Conservation (phyloP, 345 rosid species). For the Dimocarpus longan region DNA sequence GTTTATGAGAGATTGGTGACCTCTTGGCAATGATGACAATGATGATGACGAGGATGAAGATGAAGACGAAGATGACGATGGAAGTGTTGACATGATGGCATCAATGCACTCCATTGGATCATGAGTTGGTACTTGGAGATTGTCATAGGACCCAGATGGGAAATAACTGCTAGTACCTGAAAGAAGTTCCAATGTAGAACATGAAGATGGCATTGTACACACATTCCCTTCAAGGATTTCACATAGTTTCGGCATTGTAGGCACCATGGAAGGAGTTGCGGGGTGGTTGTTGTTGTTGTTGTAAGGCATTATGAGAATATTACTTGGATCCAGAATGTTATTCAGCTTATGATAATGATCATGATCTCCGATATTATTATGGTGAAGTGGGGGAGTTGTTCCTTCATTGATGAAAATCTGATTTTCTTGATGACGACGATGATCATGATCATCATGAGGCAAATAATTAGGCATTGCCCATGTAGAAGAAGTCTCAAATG, state of each 20-base stretch:
- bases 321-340: constrained; percentile 26
- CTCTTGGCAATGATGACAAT: constrained; percentile 41
- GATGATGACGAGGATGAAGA: constrained; percentile 26
- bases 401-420: constrained; percentile 27
- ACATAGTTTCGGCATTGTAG: constrained; percentile 53
- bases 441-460: constrained; percentile 21
- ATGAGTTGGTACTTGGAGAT: constrained; percentile 26
- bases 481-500: constrained; percentile 22
- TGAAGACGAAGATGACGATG: constrained; percentile 41
- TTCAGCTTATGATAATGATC: background rate
- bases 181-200: constrained; percentile 24
- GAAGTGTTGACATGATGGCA: constrained; percentile 50
- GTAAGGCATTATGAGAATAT: constrained; percentile 27
- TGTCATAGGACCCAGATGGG: constrained; percentile 29
- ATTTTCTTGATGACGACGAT: constrained; percentile 22
- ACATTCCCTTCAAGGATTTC: constrained; percentile 57
- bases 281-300: constrained; percentile 1
- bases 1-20: constrained; percentile 39
- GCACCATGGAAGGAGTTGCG: constrained; percentile 17
- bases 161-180: constrained; percentile 9
- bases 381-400: background rate
- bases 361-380: background rate
- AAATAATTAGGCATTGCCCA: constrained; percentile 35
- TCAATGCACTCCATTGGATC: constrained; percentile 59
- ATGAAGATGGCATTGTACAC: constrained; percentile 28